A percentile compares a stretch with the other conserved stretches of the same genome.
These are phyloP conservation scores for Solanum gandarillasii DNA, from an alignment of 257 asterid genomes.

Conservation along the genomic window DNA sequence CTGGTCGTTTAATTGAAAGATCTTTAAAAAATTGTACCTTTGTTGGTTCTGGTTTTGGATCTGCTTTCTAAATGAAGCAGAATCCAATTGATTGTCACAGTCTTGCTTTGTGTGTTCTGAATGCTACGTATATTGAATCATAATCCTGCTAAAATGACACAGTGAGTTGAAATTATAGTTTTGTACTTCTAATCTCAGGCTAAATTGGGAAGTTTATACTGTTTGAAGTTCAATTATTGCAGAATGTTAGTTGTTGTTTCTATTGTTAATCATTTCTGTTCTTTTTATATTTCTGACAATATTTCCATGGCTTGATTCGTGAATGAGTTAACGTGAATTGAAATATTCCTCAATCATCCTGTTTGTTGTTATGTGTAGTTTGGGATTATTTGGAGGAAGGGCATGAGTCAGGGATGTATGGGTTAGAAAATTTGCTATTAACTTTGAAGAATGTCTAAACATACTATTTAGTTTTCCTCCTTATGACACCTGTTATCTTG, in stretches of 20 bases:
- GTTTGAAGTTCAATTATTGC: background rate
- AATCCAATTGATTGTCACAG: background rate
- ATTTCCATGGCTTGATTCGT: background rate
- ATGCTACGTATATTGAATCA: background rate
- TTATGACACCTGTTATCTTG: background rate
- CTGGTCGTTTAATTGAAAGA: background rate
- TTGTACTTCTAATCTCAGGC: background rate
- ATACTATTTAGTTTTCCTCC: background rate
- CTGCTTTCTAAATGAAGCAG: conserved; percentile 3
- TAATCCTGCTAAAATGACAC: background rate
- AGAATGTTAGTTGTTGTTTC: background rate
- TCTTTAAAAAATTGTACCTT: background rate
- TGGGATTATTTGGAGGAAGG: background rate
- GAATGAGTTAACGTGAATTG: background rate
- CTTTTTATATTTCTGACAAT: background rate
- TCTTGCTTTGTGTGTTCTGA: background rate
- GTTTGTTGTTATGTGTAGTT: background rate
- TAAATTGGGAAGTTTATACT: background rate
- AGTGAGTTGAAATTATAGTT: background rate
- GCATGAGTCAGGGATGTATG: background rate
- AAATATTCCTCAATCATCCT: background rate
- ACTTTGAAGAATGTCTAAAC: background rate
- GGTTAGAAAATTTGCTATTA: background rate
- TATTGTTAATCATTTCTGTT: background rate
- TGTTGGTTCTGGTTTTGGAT: conserved; percentile 27